Base-by-base conservation (phyloP, 208 protist species). In the Acanthamoeba pearcei region DNA sequence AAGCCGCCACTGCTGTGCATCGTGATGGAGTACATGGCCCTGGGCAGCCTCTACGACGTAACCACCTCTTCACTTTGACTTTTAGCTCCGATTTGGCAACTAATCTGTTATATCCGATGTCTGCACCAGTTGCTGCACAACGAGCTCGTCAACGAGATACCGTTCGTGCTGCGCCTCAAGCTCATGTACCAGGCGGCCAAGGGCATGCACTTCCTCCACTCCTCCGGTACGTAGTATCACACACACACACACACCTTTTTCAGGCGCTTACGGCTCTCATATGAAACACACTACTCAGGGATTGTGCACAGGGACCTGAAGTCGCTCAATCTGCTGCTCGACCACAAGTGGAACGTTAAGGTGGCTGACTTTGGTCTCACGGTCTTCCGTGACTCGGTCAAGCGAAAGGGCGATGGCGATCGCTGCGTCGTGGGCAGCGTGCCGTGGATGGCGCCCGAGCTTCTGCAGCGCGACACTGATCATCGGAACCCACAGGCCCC, bases 151-250 rank as follows among this genome's bases (percentile, higher is more conserved):
- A 22, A 5, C 38, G 74, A 82, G 1, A 82, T 82, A 3, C 74
- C 74, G 4, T 51, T 82, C 13, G 5, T 8, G 29, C 74, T 82
- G 74, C 2, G 17, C 1, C 29, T 53, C 38, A 82, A 82, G 74
- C 29, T 82, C 38, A 53, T 53, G 38, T 85, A 90, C 24, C 53
- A 90, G 27, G 57, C 57, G 15, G 82, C 82, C 38, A 90, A 68
- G 57, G 82, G 82, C 24, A 90, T 90, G 82, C 53, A 60, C 82
- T 90, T 90, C 35, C 82, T 90, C 35, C 82, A 90, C 49, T 68
- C 53, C 15, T 68, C 49, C 0, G 57, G 49, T 17, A 38, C 38
- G 2, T 38, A 2, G 2, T 2, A 38, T 4, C 0, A 57, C 53
- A 9, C 19, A 12, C 15, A 2, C 5, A 60, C 19, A 22, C 53